phyloP scores from a whole-genome alignment of 306 rosid species.

The Ceratonia siliqua region DNA sequence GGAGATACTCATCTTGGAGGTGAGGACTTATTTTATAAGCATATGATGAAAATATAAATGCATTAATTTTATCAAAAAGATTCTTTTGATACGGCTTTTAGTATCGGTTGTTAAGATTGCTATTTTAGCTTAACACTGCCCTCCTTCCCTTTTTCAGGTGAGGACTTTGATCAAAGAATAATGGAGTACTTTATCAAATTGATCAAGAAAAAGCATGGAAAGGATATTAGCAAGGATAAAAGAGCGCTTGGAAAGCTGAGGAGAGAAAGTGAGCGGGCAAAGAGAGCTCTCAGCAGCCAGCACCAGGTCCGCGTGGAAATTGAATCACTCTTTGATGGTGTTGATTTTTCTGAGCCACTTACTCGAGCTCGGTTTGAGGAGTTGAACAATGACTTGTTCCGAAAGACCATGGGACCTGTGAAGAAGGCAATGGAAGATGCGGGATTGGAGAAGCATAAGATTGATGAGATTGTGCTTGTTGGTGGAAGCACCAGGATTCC shows the following conservation, averaged over 20 bases:
- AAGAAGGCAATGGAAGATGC: conserved; percentile 99
- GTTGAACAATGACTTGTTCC: conserved; percentile 94
- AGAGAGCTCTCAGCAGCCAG: conserved; percentile 99
- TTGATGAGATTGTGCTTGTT: conserved; percentile 92
- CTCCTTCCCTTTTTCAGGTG: conserved; percentile 51
- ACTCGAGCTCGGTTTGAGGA: conserved; percentile 96
- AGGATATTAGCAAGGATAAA: conserved; percentile 98
- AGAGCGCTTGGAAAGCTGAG: conserved; percentile 94
- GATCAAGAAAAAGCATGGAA: conserved; percentile 94
- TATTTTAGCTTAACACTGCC: neutral
- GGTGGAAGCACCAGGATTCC: conserved; percentile 99
- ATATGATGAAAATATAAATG: neutral
- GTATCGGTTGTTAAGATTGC: neutral
- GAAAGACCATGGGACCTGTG: conserved; percentile 98
- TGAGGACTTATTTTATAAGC: conserved; percentile 25
- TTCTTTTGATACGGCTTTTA: neutral
- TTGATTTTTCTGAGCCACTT: conserved; percentile 84
- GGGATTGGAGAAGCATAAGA: conserved; percentile 85
- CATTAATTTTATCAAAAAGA: neutral
- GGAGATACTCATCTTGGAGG: conserved; percentile 99
- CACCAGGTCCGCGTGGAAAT: conserved; percentile 98
- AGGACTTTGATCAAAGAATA: conserved; percentile 90
- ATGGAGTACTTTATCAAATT: conserved; percentile 98
- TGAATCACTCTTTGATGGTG: conserved; percentile 92
- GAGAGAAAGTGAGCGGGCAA: conserved; percentile 94